A percentile compares a stretch with the other conserved stretches of the same genome.
Evolutionary conservation across 2,329 filamentous ascomycete genomes (phyloP).

Genomic region (Paecilomyces formosus): DNA sequence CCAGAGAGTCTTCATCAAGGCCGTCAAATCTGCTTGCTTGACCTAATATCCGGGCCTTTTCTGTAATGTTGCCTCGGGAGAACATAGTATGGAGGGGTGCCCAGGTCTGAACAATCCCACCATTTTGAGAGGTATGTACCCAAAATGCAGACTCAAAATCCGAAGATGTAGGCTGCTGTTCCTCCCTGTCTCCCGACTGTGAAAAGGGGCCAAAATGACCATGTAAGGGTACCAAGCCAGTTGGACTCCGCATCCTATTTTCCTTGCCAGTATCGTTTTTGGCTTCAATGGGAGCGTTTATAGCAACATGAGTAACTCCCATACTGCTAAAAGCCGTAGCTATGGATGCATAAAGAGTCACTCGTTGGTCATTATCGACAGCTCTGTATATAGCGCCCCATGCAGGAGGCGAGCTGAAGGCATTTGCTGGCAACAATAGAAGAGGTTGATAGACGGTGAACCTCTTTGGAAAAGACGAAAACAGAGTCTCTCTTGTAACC

Average conservation of each 20-base stretch:
- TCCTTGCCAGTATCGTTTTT: slow-evolving; percentile 32
- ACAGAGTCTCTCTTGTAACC: slow-evolving; percentile 9
- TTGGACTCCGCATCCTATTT: slow-evolving; percentile 69
- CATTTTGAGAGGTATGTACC: slow-evolving; percentile 69
- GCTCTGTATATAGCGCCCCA: slow-evolving; percentile 21
- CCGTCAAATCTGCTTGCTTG: slow-evolving; percentile 30
- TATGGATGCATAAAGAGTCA: slow-evolving; percentile 36
- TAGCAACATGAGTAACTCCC: slow-evolving; percentile 48
- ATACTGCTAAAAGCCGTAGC: slow-evolving; percentile 27
- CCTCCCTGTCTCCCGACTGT: slow-evolving; percentile 16
- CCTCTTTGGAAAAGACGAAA: slow-evolving; percentile 28
- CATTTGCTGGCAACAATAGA: slow-evolving; percentile 47
- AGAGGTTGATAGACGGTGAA: slow-evolving; percentile 53
- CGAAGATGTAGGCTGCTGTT: slow-evolving; percentile 21
- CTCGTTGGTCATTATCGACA: slow-evolving; percentile 19
- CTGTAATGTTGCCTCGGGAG: slow-evolving; percentile 78
- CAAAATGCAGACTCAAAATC: slow-evolving; percentile 68
- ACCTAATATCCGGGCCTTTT: slow-evolving; percentile 69
- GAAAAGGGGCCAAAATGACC: slow-evolving; percentile 62
- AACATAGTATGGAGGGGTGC: slow-evolving; percentile 92
- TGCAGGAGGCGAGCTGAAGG: slow-evolving; percentile 27
- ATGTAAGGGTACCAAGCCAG: slow-evolving; percentile 59
- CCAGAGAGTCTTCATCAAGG: slow-evolving; percentile 18
- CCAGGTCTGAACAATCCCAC: slow-evolving; percentile 75
- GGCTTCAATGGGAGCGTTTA: slow-evolving; percentile 50